Evolutionary conservation across 2,329 filamentous ascomycete genomes (phyloP).

Genomic region (Ceratocystis cubensis): DNA sequence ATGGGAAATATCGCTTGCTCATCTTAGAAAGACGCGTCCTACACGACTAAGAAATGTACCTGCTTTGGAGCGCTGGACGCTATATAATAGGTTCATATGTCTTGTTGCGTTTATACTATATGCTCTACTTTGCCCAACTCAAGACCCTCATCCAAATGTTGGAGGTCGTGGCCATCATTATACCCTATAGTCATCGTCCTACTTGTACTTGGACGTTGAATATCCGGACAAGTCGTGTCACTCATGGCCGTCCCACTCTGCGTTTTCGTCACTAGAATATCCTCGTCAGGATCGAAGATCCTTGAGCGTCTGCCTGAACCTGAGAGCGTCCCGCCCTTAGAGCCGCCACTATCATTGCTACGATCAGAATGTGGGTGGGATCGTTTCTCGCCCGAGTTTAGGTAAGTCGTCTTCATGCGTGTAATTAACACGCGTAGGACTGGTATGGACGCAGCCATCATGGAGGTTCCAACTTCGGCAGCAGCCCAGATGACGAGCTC

Average conservation of each 20-base stretch:
- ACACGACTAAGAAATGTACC: neutral
- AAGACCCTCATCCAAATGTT: neutral
- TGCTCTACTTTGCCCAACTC: constrained; percentile 13
- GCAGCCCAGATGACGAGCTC: constrained; percentile 24
- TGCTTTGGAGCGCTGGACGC: neutral
- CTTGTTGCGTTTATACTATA: constrained; percentile 10
- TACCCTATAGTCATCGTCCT: neutral
- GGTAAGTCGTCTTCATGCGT: constrained; percentile 21
- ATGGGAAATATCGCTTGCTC: neutral
- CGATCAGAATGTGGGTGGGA: neutral
- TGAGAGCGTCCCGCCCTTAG: neutral
- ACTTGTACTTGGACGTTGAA: neutral
- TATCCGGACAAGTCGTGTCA: constrained; percentile 1
- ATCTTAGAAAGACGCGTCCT: no score
- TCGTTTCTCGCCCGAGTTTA: constrained; percentile 20
- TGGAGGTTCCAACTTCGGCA: constrained; percentile 23
- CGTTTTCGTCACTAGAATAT: constrained; percentile 13
- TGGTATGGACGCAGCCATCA: constrained; percentile 24
- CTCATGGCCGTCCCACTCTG: constrained; percentile 7
- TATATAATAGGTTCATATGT: neutral
- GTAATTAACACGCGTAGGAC: constrained; percentile 23
- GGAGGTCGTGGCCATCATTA: neutral
- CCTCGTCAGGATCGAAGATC: constrained; percentile 6
- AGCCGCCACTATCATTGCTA: neutral
- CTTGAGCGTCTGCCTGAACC: neutral